Evolutionary conservation across 495 filamentous ascomycete species (phyloP), one percentile per base, ranked within the genome.

Genomic region (Penicillium daleae): DNA sequence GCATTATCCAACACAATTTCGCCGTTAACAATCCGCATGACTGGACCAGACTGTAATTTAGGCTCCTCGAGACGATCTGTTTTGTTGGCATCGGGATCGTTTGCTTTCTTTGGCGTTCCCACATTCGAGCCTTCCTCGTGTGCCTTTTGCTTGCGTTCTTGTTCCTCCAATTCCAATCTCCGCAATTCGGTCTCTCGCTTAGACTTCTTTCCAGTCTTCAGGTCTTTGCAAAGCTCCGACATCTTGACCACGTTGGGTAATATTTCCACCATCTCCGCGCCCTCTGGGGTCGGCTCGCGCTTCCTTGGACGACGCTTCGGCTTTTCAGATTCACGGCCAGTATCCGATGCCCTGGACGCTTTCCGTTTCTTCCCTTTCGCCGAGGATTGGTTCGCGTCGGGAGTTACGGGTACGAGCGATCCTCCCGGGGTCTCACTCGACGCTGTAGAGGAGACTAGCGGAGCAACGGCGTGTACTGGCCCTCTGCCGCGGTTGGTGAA

Each of bases 181-280:
- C 78, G 82, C 59, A 90, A 73, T 64, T 83, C 81, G 26, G 73
- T 78, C 68, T 88, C 86, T 8, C 89, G 86, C 60, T 89, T 89
- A 21, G 93, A 97, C 60, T 87, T 91, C 73, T 87, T 91, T 42
- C 95, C 95, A 8, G 89, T 90, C 26, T 85, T 83, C 27, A 89
- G 72, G 68, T 96, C 91, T 62, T 84, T 89, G 67, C 87, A 90
- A 5, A 99, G 75, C 40, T 96, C 92, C 13, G 82, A 86, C 91
- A 99, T 97, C 59, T 87, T 94, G 35, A 92, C 81, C 1, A 84
- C 82, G 5, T 81, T 81, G 6, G 86, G 82, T 61, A 90, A 85
- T 44, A 97, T 90, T 51, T 88, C 81, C 33, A 87, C 80, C 9
- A 77, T 70, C 71, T 97, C 93, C 1, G 91, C 89, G 66, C 89